A percentile compares a stretch with the other conserved stretches of the same genome.
Evolutionary conservation across 176 grass and related monocot genomes (phyloP).

Genomic region (Cocos nucifera): DNA sequence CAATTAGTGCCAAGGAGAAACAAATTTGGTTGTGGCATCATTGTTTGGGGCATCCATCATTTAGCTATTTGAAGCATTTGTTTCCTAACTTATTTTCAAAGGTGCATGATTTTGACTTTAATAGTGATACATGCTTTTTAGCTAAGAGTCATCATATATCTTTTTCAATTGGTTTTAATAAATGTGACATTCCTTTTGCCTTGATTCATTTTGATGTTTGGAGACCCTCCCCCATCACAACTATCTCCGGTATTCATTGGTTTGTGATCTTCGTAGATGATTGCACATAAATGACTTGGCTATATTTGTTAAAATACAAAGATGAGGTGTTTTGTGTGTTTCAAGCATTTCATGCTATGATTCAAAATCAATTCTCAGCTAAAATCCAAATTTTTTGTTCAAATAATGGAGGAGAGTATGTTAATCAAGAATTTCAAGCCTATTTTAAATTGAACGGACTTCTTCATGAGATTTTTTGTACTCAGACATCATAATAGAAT

Average conservation of each 20-base stretch:
- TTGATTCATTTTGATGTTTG: too few relatives aligned
- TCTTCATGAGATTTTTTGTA: neutral
- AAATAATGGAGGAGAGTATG: neutral
- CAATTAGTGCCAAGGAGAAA: too few relatives aligned
- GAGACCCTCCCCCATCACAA: too few relatives aligned
- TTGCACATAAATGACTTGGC: constrained; percentile 7
- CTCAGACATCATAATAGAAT: constrained; percentile 1
- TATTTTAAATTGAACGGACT: neutral
- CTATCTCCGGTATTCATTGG: neutral
- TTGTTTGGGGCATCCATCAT: constrained; percentile 10
- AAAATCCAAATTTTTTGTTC: neutral
- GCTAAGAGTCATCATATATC: neutral
- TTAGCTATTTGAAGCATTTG: neutral
- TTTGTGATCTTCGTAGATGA: constrained; percentile 14
- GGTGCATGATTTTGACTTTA: too few relatives aligned
- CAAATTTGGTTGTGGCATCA: too few relatives aligned
- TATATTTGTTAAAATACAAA: neutral
- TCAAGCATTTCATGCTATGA: neutral
- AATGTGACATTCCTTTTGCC: too few relatives aligned
- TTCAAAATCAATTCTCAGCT: neutral
- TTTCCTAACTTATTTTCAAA: neutral
- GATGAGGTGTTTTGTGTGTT: neutral
- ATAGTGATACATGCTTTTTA: constrained; percentile 3
- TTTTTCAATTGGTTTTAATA: too few relatives aligned
- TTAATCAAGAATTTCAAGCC: neutral